Conservation (phyloP, 1,284 basidiomycete species). For the Ceratobasidium sp. region DNA sequence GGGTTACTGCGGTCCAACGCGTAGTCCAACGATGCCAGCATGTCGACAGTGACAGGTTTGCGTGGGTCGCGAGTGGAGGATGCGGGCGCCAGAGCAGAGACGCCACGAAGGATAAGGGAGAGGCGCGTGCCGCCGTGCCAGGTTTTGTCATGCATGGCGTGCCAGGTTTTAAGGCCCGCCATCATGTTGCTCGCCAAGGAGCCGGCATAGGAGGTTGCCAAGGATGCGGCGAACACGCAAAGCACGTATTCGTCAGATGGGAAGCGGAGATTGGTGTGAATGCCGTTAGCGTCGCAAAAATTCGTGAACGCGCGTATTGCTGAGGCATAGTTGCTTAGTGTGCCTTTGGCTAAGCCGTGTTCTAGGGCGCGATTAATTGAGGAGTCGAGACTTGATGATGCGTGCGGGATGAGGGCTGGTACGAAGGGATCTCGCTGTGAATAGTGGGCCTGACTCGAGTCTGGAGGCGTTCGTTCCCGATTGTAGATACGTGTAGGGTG, state of each 20-base stretch:
- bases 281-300: constrained; percentile 47
- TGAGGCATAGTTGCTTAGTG: too few species aligned
- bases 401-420: too few species aligned
- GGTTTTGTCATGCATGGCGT: constrained; percentile 50
- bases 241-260: constrained; percentile 54
- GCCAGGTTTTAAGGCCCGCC: constrained; percentile 54
- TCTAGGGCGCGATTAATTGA: too few species aligned
- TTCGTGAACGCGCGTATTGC: neutral
- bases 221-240: constrained; percentile 53
- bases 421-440: too few species aligned
- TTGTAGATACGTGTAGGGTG: too few species aligned
- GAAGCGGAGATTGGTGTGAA: constrained; percentile 47
- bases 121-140: constrained; percentile 54
- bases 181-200: constrained; percentile 49
- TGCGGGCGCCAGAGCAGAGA: constrained; percentile 51
- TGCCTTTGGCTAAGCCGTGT: too few species aligned
- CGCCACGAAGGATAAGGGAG: constrained; percentile 51
- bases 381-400: too few species aligned
- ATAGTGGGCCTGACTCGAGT: too few species aligned
- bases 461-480: too few species aligned
- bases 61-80: constrained; percentile 43
- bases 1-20: neutral
- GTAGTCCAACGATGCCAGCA: neutral
- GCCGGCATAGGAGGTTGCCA: constrained; percentile 49
- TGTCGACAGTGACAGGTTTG: neutral